phyloP scores from a whole-genome alignment of 2,329 filamentous ascomycete species.

The Lecanosticta acicola region DNA sequence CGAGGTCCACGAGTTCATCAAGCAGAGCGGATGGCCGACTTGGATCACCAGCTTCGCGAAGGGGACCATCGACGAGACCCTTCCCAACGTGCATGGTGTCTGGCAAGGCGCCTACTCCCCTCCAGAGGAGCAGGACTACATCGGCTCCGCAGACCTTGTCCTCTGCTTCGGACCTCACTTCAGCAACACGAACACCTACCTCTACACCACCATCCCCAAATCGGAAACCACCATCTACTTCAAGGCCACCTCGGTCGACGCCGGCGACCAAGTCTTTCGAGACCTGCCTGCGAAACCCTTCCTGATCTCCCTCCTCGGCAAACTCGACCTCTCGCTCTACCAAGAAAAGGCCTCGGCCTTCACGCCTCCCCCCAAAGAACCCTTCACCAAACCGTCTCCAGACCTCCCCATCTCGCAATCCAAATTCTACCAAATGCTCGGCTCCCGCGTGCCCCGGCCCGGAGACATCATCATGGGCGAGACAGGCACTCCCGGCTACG shows the following conservation, averaged over 20 bases:
- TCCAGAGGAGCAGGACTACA: slow-evolving; percentile 6
- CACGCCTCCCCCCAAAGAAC: background rate
- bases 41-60: slow-evolving; percentile 3
- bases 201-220: slow-evolving; percentile 35
- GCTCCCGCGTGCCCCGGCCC: slow-evolving; percentile 50
- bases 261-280: slow-evolving; percentile 31
- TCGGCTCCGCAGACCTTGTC: slow-evolving; percentile 5
- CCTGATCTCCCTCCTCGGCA: slow-evolving; percentile 33
- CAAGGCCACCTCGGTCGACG: slow-evolving; percentile 28
- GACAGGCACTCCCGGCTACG: slow-evolving; percentile 83
- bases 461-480: slow-evolving; percentile 79
- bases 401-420: slow-evolving; percentile 30
- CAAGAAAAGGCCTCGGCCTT: background rate
- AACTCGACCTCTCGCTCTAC: slow-evolving; percentile 39
- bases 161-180: slow-evolving; percentile 9
- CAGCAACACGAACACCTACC: slow-evolving; percentile 27
- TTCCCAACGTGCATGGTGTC: slow-evolving; percentile 40
- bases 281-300: slow-evolving; percentile 23
- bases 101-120: slow-evolving; percentile 37
- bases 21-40: slow-evolving; percentile 23
- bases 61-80: slow-evolving; percentile 39
- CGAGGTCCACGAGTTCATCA: slow-evolving; percentile 41
- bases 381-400: background rate
- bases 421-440: slow-evolving; percentile 23
- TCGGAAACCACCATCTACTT: slow-evolving; percentile 33